These are phyloP conservation scores for Clonostachys solani DNA, from an alignment of 2,329 filamentous ascomycete genomes.

Conservation along the genomic window DNA sequence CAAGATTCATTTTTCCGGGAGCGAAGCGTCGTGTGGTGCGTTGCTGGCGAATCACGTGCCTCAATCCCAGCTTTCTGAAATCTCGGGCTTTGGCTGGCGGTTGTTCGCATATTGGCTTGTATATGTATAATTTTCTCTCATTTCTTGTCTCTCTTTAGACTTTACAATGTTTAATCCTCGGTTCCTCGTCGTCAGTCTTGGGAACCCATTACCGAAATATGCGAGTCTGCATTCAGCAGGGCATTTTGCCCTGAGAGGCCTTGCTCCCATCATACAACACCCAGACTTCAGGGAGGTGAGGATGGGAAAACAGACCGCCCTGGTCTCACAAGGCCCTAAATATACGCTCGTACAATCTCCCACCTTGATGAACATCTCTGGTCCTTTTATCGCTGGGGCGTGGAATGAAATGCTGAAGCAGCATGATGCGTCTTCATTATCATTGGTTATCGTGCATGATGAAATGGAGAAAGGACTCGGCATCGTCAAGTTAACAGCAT, in stretches of 20 bases:
- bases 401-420: constrained; percentile 53
- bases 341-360: constrained; percentile 72
- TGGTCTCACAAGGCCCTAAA: constrained; percentile 41
- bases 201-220: constrained; percentile 74
- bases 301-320: constrained; percentile 47
- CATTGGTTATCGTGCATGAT: constrained; percentile 80
- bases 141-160: no score
- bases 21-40: background rate
- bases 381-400: constrained; percentile 62
- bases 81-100: no score
- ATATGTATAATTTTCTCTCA: no score
- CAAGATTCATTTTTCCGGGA: constrained; percentile 4
- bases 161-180: constrained; percentile 33
- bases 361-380: constrained; percentile 80
- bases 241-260: constrained; percentile 66
- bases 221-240: constrained; percentile 84
- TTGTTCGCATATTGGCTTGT: no score
- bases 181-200: constrained; percentile 81
- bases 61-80: no score
- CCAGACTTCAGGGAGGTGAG: constrained; percentile 41
- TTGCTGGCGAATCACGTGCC: background rate
- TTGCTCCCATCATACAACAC: constrained; percentile 42
- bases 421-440: constrained; percentile 18
- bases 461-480: constrained; percentile 76
- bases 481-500: constrained; percentile 58